A percentile compares a stretch with the other conserved stretches of the same genome.
These are phyloP conservation scores for Kwoniella shandongensis DNA, from an alignment of 768 basidiomycete genomes.

Conservation along the genomic window DNA sequence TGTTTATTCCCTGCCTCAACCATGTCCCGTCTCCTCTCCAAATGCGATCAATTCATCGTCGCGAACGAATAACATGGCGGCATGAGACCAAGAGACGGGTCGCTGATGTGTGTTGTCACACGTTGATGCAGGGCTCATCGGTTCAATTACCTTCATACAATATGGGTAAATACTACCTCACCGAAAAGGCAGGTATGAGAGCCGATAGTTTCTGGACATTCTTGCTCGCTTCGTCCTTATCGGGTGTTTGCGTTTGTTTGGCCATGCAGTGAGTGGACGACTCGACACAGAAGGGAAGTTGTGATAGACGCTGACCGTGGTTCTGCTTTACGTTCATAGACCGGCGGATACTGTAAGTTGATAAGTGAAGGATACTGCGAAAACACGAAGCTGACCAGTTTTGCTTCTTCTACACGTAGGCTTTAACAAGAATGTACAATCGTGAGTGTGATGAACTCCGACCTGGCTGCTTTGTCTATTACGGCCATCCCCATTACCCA, in stretches of 20 bases:
- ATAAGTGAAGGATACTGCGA: too few relatives aligned
- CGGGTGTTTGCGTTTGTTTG: slow-evolving; percentile 87
- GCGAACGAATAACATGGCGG: neutral
- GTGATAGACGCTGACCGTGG: neutral
- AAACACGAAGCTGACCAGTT: neutral
- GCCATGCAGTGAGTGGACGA: slow-evolving; percentile 76
- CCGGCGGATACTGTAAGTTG: slow-evolving; percentile 41
- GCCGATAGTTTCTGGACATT: slow-evolving; percentile 83
- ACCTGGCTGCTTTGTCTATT: too few relatives aligned
- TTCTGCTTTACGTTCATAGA: slow-evolving; percentile 10
- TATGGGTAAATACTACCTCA: slow-evolving; percentile 79
- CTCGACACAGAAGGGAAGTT: neutral
- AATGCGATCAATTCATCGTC: too few relatives aligned
- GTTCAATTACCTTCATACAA: slow-evolving; percentile 96
- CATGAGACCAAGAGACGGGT: neutral
- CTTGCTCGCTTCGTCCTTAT: slow-evolving; percentile 80
- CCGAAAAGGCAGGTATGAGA: slow-evolving; percentile 65
- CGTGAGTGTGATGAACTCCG: slow-evolving; percentile 56
- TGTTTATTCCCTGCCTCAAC: neutral
- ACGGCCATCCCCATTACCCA: too few relatives aligned
- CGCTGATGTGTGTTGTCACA: neutral
- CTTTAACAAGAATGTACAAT: slow-evolving; percentile 92
- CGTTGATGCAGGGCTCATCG: slow-evolving; percentile 54
- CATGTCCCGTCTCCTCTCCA: neutral
- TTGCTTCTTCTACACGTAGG: too few relatives aligned